Evolutionary conservation across 305 asterid species (phyloP).

Genomic region (Fraxinus platypoda): DNA sequence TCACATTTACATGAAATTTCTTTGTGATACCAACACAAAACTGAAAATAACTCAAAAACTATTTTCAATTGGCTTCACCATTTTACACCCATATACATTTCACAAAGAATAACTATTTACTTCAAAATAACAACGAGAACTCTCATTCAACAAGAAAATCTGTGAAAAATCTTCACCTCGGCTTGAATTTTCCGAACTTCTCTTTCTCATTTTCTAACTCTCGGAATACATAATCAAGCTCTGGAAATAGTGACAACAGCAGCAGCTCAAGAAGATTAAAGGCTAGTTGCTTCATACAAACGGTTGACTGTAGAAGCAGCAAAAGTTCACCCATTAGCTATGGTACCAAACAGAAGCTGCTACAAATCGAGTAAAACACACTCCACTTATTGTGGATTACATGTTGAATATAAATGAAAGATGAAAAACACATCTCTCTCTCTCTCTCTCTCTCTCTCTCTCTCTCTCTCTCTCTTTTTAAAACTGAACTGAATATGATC

Average conservation of each 20-base stretch:
- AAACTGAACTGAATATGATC: not conserved
- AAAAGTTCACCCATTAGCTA: conserved; percentile 19
- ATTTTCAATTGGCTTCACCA: not conserved
- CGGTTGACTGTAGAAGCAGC: conserved; percentile 65
- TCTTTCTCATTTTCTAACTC: conserved; percentile 61
- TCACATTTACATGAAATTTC: not conserved
- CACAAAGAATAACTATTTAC: not conserved
- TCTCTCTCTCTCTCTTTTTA: too few relatives aligned
- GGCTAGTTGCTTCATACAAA: conserved; percentile 78
- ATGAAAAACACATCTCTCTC: not conserved
- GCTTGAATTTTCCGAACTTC: conserved; percentile 58
- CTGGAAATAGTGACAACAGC: conserved; percentile 79
- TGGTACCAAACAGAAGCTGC: not conserved
- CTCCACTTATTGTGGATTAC: not conserved
- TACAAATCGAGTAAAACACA: not conserved
- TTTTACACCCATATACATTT: not conserved
- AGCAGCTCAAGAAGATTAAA: conserved; percentile 77
- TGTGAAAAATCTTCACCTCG: not conserved
- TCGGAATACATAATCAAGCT: conserved; percentile 62
- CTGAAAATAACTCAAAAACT: not conserved
- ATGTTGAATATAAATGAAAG: not conserved
- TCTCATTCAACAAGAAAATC: not conserved
- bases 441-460: too few relatives aligned
- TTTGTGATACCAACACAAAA: not conserved
- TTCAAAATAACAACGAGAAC: not conserved